A percentile compares a stretch with the other conserved stretches of the same genome.
These are phyloP conservation scores for Gossypium gossypioides DNA, from an alignment of 441 rosid species.

Conservation along the genomic window DNA sequence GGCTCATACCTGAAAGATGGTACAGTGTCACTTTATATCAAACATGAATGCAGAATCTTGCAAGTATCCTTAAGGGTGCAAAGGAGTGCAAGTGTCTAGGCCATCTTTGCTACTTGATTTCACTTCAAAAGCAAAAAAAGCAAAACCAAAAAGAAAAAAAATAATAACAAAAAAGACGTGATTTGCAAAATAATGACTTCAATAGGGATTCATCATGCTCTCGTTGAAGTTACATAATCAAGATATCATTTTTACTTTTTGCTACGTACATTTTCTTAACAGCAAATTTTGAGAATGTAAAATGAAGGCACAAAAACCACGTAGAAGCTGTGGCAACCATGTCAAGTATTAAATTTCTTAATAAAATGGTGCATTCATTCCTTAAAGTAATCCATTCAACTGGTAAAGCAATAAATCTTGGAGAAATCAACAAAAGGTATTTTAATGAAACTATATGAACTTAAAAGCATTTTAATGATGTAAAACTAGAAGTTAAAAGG, in stretches of 20 bases:
- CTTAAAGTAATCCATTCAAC: not conserved
- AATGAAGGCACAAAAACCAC: not conserved
- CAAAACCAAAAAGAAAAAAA: not conserved
- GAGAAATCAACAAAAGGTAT: not conserved
- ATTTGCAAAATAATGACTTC: not conserved
- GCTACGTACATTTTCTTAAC: not conserved
- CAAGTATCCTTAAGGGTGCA: not conserved
- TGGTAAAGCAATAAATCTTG: not conserved
- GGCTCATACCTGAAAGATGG: constrained; percentile 66
- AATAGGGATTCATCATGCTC: not conserved
- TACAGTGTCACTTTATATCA: constrained; percentile 5
- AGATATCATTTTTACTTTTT: not conserved
- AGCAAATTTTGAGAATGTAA: not conserved
- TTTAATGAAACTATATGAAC: not conserved
- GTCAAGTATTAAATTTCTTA: not conserved
- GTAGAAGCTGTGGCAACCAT: not conserved
- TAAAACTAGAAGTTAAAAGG: not conserved
- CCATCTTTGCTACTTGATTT: constrained; percentile 1
- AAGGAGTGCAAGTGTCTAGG: not conserved
- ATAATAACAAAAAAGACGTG: not conserved
- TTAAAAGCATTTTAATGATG: not conserved
- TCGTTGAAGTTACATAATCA: not conserved
- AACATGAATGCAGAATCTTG: constrained; percentile 1
- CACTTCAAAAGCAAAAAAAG: not conserved
- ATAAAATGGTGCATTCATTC: not conserved